Evolutionary conservation across 768 basidiomycete genomes (phyloP), one percentile per base, ranked within the genome.

Genomic region (Pilatotrama ljubarskyi): DNA sequence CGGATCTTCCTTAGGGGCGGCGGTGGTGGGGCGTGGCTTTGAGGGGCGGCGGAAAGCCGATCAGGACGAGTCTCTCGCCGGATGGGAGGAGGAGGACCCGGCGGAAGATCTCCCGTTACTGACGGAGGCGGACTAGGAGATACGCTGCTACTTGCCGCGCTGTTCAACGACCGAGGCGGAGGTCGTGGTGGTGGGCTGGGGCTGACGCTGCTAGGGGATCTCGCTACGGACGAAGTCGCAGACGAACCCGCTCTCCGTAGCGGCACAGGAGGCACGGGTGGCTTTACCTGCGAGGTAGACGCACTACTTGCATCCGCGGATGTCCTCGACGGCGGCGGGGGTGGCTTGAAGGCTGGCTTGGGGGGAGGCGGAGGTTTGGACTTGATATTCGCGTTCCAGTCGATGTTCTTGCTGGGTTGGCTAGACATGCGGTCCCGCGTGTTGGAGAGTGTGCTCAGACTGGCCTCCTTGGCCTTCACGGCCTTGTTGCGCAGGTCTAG

Each of bases 401-500:
- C 86, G 8, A 84, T 82, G 56, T 84, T 83, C 58, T 80, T 82
- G 67, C 87, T 71, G 3, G 87, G 80, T 6, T 78, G 73, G 64
- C 87, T 87, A n/a, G 48, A 43, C 65, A 79, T 79, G 22, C 79
- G 77, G 72, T 88, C 87, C 64, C 78, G 79, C 20, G 84, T 82
- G 71, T 78, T 77, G 61, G 80, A 76, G 52, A 84, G 52, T 67
- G 80, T 84, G 58, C 77, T 75, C 15, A 83, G 77, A 17, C 81
- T 73, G 1, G 78, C 77, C 68, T 84, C 82, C 57, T 86, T 86
- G n/a, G 78, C 85, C 57, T 82, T 84, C 20, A 72, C 70, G 10
- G 89, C 88, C 64, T 83, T 84, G 40, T 81, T 81, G 69, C 87
- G 87, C 51, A 90, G 71, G 44, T 89, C 87, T 55, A 42, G 17